phyloP scores from a whole-genome alignment of 1,284 basidiomycete genomes.

The Marasmius sp. region DNA sequence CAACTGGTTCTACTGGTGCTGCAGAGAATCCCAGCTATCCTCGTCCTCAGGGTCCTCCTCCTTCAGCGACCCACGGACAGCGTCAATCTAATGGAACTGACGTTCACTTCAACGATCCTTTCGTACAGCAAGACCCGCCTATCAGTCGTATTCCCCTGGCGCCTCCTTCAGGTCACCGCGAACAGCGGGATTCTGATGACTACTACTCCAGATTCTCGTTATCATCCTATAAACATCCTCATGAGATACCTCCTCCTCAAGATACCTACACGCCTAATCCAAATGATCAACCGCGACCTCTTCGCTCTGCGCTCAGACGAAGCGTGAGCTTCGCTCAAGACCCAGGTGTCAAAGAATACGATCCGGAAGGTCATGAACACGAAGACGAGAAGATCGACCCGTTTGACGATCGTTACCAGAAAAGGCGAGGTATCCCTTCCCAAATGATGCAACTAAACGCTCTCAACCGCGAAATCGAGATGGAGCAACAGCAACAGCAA shows the following conservation, averaged over 20 bases:
- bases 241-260: constrained; percentile 54
- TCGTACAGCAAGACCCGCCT: not conserved
- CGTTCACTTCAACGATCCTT: constrained; percentile 3
- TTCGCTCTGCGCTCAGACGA: constrained; percentile 25
- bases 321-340: constrained; percentile 33
- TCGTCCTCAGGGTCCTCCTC: constrained; percentile 1
- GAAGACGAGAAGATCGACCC: constrained; percentile 24
- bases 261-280: constrained; percentile 33
- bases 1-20: not conserved
- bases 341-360: constrained; percentile 21
- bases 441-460: constrained; percentile 58
- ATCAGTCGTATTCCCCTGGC: constrained; percentile 14
- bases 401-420: constrained; percentile 31
- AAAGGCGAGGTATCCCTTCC: constrained; percentile 40
- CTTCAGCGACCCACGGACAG: not conserved
- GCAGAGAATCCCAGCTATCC: not conserved
- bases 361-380: constrained; percentile 17
- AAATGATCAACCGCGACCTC: constrained; percentile 12
- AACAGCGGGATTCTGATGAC: not conserved
- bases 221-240: constrained; percentile 58
- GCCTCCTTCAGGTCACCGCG: not conserved
- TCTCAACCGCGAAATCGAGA: constrained; percentile 29
- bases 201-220: constrained; percentile 30
- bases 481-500: constrained; percentile 18
- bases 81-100: not conserved